Evolutionary conservation across 257 asterid species (phyloP).

Genomic region (Buddleja alternifolia): DNA sequence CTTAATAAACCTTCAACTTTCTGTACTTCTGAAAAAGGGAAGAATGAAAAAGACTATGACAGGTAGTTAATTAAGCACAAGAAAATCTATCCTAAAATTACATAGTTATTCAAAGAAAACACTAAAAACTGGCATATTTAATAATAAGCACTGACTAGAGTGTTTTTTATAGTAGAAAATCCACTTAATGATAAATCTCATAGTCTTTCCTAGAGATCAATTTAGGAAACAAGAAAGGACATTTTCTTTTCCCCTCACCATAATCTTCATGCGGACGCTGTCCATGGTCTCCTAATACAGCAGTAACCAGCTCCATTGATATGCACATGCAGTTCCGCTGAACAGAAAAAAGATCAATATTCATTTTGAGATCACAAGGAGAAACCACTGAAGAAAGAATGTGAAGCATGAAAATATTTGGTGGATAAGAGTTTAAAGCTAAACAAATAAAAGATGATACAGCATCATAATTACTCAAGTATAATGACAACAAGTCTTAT

Average conservation of each 20-base stretch:
- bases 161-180: not conserved
- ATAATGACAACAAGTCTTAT: constrained; percentile 14
- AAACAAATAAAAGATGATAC: constrained; percentile 12
- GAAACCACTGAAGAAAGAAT: constrained; percentile 10
- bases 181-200: not conserved
- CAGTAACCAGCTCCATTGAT: constrained; percentile 99
- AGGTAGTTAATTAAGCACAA: constrained; percentile 6
- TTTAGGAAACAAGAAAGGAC: constrained; percentile 5
- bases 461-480: constrained; percentile 20
- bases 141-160: constrained; percentile 6
- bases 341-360: constrained; percentile 27
- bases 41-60: not conserved
- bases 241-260: constrained; percentile 56
- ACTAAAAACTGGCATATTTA: not conserved
- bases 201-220: constrained; percentile 3
- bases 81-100: too few species aligned
- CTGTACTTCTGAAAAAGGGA: constrained; percentile 3
- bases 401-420: not conserved
- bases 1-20: constrained; percentile 7
- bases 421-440: not conserved
- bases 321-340: constrained; percentile 79
- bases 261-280: constrained; percentile 95
- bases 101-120: not conserved
- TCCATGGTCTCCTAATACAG: constrained; percentile 97
- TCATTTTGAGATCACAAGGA: constrained; percentile 26